Conservation (phyloP, 2,329 filamentous ascomycete genomes). For the Penicillium sp. region DNA sequence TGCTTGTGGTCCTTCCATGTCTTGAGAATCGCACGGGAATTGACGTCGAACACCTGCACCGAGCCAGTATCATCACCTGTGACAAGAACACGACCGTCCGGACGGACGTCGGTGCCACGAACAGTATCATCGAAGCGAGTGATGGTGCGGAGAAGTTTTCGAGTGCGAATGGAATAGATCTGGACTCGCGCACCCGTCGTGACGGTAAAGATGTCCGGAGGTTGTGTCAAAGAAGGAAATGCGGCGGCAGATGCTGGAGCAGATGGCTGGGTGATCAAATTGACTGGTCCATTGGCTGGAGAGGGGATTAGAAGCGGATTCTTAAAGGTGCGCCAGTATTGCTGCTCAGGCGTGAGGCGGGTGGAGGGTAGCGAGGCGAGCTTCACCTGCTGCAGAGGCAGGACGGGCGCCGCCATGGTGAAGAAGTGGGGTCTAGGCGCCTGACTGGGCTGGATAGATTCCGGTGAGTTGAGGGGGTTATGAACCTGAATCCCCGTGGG, state of each 20-base stretch:
- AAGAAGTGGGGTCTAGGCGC: not conserved
- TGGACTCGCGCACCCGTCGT: conserved; percentile 94
- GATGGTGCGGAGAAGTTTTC: conserved; percentile 91
- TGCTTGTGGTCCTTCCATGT: conserved; percentile 95
- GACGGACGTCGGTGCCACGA: conserved; percentile 83
- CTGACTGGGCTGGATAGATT: not conserved
- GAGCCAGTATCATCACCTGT: conserved; percentile 90
- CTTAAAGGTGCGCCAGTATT: conserved; percentile 95
- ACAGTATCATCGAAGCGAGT: conserved; percentile 91
- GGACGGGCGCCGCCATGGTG: conserved; percentile 83
- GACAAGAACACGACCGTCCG: conserved; percentile 85
- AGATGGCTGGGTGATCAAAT: conserved; percentile 78
- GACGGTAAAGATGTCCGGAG: conserved; percentile 73
- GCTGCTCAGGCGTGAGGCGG: conserved; percentile 80
- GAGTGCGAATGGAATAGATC: conserved; percentile 88
- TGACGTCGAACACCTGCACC: conserved; percentile 94
- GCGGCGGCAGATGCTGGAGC: conserved; percentile 49
- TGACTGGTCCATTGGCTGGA: conserved; percentile 86
- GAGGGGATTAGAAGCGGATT: conserved; percentile 89
- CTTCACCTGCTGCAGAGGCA: conserved; percentile 78
- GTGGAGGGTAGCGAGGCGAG: conserved; percentile 80
- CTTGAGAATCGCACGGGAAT: conserved; percentile 86
- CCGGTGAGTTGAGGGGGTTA: not conserved
- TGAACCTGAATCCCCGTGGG: conserved; percentile 9
- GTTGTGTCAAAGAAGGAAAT: conserved; percentile 51